Conservation (phyloP, 192 early-diverging fungal species). For the Coemansia nantahalensis region DNA sequence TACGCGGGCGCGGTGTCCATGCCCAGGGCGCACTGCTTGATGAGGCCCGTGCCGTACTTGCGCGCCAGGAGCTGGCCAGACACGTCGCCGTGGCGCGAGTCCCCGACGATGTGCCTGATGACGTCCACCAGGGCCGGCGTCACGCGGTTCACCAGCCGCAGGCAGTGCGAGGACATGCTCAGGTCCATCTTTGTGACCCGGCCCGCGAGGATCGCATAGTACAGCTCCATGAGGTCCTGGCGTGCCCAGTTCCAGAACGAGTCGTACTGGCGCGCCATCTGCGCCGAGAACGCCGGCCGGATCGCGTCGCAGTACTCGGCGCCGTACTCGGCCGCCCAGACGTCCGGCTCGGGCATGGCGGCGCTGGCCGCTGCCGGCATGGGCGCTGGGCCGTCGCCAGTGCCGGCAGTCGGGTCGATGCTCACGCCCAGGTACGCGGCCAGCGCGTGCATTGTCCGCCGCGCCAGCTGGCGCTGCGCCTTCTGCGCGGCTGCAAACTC, state of each 20-base stretch:
- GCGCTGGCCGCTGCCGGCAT: background rate
- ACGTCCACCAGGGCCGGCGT: conserved; percentile 66
- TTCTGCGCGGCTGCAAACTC: conserved; percentile 79
- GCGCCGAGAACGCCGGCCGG: conserved; percentile 68
- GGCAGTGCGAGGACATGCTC: conserved; percentile 74
- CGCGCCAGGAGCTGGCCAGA: conserved; percentile 72
- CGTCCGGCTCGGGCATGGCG: conserved; percentile 57
- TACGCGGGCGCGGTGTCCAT: conserved; percentile 72
- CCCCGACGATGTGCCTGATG: conserved; percentile 75
- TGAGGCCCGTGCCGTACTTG: conserved; percentile 67
- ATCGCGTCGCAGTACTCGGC: conserved; percentile 83
- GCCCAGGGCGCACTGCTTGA: conserved; percentile 75
- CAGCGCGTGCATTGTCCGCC: conserved; percentile 73
- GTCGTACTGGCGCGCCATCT: conserved; percentile 83
- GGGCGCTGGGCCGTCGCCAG: background rate
- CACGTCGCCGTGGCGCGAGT: conserved; percentile 60
- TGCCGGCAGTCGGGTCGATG: conserved; percentile 63
- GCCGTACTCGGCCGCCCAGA: conserved; percentile 81
- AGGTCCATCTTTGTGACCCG: conserved; percentile 74
- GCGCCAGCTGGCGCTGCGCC: conserved; percentile 66
- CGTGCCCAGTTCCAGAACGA: conserved; percentile 96
- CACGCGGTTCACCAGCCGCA: conserved; percentile 85
- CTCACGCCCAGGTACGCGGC: conserved; percentile 70
- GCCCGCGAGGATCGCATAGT: conserved; percentile 84
- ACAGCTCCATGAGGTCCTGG: conserved; percentile 44